A percentile compares a stretch with the other conserved stretches of the same genome.
phyloP scores from a whole-genome alignment of 2,329 filamentous ascomycete species.

The Colletotrichum higginsianum region DNA sequence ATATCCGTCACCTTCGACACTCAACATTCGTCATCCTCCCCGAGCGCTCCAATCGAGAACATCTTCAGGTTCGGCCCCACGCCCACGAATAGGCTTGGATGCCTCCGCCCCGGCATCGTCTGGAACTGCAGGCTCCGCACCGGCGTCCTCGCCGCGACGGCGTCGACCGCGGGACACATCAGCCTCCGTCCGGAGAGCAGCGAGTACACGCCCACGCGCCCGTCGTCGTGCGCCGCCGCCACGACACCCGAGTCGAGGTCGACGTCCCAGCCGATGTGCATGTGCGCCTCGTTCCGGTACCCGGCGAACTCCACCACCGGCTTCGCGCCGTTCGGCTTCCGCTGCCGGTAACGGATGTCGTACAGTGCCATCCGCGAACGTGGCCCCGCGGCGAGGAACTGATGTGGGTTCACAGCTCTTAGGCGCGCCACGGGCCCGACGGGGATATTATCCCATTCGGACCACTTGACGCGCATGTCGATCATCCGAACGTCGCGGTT shows the following conservation, averaged over 20 bases:
- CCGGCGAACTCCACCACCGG: slow-evolving; percentile 64
- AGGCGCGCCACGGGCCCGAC: slow-evolving; percentile 66
- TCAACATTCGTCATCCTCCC: slow-evolving; percentile 52
- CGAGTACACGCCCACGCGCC: slow-evolving; percentile 65
- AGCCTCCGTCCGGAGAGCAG: slow-evolving; percentile 61
- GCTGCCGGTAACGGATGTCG: slow-evolving; percentile 64
- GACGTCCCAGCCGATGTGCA: slow-evolving; percentile 67
- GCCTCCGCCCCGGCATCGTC: slow-evolving; percentile 59
- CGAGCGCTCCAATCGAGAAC: slow-evolving; percentile 58
- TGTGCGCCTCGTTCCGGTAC: slow-evolving; percentile 65
- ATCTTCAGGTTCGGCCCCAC: slow-evolving; percentile 56
- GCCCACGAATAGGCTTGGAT: slow-evolving; percentile 64
- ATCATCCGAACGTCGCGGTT: slow-evolving; percentile 61
- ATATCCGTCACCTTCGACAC: too few species aligned
- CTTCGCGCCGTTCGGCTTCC: slow-evolving; percentile 44
- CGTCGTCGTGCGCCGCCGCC: slow-evolving; percentile 68
- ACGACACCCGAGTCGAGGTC: slow-evolving; percentile 63
- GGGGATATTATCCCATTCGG: slow-evolving; percentile 51
- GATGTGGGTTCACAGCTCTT: slow-evolving; percentile 62
- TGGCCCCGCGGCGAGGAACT: slow-evolving; percentile 68
- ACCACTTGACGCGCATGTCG: slow-evolving; percentile 59
- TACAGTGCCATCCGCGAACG: slow-evolving; percentile 67
- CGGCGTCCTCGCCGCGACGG: slow-evolving; percentile 48
- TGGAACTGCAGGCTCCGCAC: slow-evolving; percentile 63
- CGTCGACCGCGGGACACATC: slow-evolving; percentile 46